Conservation (phyloP, 331 rosid species). For the Quercus lobata region DNA sequence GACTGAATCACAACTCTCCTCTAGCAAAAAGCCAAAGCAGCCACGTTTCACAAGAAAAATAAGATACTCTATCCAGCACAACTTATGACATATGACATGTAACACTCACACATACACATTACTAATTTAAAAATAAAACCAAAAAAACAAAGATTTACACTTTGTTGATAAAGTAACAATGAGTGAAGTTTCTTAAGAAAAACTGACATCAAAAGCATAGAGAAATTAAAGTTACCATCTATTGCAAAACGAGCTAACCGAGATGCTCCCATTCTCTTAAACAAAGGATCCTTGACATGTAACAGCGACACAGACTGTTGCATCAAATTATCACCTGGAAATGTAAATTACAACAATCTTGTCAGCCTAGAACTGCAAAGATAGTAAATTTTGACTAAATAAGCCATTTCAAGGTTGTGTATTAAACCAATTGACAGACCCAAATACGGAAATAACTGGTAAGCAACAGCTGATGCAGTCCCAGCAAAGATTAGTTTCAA, state of each 20-base stretch:
- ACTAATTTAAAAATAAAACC: background rate
- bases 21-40: background rate
- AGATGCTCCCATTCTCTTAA: constrained; percentile 94
- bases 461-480: constrained; percentile 61
- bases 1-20: background rate
- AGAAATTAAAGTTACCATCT: constrained; percentile 48
- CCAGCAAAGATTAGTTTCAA: constrained; percentile 80
- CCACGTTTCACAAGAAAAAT: background rate
- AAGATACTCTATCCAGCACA: background rate
- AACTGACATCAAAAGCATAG: background rate
- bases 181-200: background rate
- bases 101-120: background rate
- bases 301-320: constrained; percentile 89
- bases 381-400: background rate
- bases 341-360: background rate
- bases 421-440: constrained; percentile 35
- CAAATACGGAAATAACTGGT: constrained; percentile 84
- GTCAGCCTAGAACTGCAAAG: constrained; percentile 21
- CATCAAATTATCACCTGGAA: constrained; percentile 80
- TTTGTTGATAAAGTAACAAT: background rate
- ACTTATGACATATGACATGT: background rate
- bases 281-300: constrained; percentile 87
- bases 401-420: background rate
- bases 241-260: constrained; percentile 76
- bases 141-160: background rate